Conservation (phyloP, 768 basidiomycete species). For the Leccinum aurantiacum region DNA sequence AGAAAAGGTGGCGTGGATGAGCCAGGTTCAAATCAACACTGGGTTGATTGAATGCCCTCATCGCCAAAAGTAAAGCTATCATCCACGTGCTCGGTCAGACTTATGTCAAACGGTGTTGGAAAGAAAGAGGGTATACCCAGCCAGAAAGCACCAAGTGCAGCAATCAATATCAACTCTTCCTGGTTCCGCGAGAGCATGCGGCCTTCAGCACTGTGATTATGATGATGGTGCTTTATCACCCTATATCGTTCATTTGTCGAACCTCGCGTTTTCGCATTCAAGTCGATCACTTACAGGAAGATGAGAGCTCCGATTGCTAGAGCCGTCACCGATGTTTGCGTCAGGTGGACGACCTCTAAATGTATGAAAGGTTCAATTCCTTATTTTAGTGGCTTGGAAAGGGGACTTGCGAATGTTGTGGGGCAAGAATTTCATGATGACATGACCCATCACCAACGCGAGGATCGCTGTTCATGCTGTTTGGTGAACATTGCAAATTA, state of each 20-base stretch:
- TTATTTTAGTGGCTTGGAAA: conserved; percentile 2
- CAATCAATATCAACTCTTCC: conserved; percentile 73
- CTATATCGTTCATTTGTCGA: conserved; percentile 35
- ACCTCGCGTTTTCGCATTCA: neutral
- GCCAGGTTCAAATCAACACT: conserved; percentile 30
- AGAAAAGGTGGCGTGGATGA: conserved; percentile 33
- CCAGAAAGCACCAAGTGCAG: conserved; percentile 72
- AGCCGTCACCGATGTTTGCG: conserved; percentile 73
- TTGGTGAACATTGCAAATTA: conserved; percentile 11
- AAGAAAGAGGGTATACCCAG: conserved; percentile 50
- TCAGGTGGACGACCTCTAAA: conserved; percentile 61
- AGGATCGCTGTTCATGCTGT: conserved; percentile 39
- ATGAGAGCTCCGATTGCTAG: conserved; percentile 65
- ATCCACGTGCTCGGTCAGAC: conserved; percentile 7
- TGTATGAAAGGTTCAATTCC: conserved; percentile 14
- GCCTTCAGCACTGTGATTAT: conserved; percentile 37
- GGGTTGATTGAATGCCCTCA: conserved; percentile 38
- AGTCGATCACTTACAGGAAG: conserved; percentile 51
- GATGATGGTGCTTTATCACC: conserved; percentile 69
- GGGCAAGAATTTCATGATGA: conserved; percentile 49
- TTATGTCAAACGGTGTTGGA: neutral
- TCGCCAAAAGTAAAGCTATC: conserved; percentile 44
- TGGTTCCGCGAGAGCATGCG: conserved; percentile 65
- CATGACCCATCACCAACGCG: conserved; percentile 50
- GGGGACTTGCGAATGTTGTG: conserved; percentile 33